These are phyloP conservation scores for Colletotrichum somersetense DNA, from an alignment of 2,329 filamentous ascomycete genomes.

Conservation along the genomic window DNA sequence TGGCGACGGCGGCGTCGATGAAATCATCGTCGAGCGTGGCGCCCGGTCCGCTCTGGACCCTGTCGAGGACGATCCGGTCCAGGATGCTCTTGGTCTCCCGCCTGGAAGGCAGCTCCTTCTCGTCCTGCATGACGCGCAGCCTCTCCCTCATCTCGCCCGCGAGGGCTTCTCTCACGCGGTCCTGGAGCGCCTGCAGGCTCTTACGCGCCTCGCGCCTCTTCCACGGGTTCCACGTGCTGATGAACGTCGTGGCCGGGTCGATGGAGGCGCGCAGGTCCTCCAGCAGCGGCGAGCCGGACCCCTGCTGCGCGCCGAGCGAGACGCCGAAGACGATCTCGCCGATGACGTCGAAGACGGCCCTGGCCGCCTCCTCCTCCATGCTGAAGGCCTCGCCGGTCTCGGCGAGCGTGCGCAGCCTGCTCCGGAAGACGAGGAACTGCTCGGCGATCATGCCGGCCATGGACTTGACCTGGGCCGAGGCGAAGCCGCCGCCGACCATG, in stretches of 20 bases:
- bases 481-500: too few species aligned
- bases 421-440: conserved; percentile 45
- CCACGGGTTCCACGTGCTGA: conserved; percentile 33
- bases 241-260: conserved; percentile 32
- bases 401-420: conserved; percentile 38
- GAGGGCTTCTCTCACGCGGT: conserved; percentile 24
- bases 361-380: conserved; percentile 44
- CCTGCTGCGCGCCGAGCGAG: conserved; percentile 42
- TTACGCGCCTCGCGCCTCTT: conserved; percentile 32
- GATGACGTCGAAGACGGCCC: conserved; percentile 44
- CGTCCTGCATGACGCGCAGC: conserved; percentile 29
- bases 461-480: too few species aligned
- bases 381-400: conserved; percentile 42
- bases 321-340: conserved; percentile 40
- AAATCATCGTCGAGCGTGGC: conserved; percentile 39
- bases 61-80: conserved; percentile 45
- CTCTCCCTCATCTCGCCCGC: conserved; percentile 35
- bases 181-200: conserved; percentile 21
- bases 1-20: conserved; percentile 43
- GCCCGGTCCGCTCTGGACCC: conserved; percentile 35
- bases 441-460: conserved; percentile 44
- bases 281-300: conserved; percentile 38
- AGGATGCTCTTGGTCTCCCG: conserved; percentile 43
- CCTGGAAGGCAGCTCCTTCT: conserved; percentile 41
- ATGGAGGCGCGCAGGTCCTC: conserved; percentile 40